Conservation (phyloP, 176 grass and related monocot genomes). For the Miscanthus lutarioriparius region DNA sequence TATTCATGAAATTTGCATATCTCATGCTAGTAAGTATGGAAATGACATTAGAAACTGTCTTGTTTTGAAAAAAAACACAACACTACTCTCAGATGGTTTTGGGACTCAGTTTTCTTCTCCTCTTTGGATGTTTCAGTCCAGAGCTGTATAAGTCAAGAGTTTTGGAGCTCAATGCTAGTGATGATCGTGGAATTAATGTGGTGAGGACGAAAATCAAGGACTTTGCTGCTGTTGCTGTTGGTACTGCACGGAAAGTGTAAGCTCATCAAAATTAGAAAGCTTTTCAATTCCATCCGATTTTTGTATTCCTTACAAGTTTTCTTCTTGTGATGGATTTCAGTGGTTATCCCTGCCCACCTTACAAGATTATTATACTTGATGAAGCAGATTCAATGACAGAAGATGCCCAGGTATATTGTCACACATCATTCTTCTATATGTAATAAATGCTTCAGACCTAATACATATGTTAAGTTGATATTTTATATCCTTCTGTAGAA, state of each 20-base stretch:
- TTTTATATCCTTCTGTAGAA: constrained; percentile 56
- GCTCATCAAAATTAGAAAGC: constrained; percentile 36
- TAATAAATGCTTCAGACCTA: constrained; percentile 23
- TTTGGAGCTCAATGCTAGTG: constrained; percentile 98
- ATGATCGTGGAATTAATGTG: constrained; percentile 99
- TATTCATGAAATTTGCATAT: not conserved
- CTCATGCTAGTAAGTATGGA: constrained; percentile 27
- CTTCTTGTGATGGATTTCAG: constrained; percentile 35
- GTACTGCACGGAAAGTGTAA: constrained; percentile 58
- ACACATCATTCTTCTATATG: constrained; percentile 19
- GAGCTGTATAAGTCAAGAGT: constrained; percentile 94
- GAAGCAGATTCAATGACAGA: constrained; percentile 99
- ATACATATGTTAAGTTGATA: constrained; percentile 11
- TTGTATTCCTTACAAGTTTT: constrained; percentile 37
- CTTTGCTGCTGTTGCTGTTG: constrained; percentile 97
- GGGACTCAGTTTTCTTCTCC: not conserved
- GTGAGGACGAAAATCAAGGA: constrained; percentile 96
- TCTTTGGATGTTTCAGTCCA: constrained; percentile 57
- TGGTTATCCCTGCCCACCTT: constrained; percentile 93
- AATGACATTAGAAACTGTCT: not conserved
- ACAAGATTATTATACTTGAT: constrained; percentile 98
- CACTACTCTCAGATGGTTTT: constrained; percentile 10
- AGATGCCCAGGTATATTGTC: constrained; percentile 87
- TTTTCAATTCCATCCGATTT: constrained; percentile 12
- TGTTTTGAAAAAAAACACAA: not conserved